These are phyloP conservation scores for Pyrenophora graminea DNA, from an alignment of 2,329 filamentous ascomycete species.

Conservation along the genomic window DNA sequence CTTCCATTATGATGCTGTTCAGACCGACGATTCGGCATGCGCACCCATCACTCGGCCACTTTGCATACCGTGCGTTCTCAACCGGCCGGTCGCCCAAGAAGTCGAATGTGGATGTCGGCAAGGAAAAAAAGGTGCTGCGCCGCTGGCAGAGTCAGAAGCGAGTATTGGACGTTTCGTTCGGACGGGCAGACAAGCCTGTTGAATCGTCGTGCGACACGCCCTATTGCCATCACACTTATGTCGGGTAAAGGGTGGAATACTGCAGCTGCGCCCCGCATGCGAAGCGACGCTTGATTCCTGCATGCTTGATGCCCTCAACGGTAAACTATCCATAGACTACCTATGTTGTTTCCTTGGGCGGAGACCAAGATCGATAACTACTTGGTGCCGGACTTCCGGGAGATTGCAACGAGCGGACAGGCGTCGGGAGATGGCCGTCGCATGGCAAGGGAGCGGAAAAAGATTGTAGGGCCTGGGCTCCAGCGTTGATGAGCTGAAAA, in stretches of 20 bases:
- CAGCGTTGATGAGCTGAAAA: constrained; percentile 5
- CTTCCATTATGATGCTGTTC: constrained; percentile 4
- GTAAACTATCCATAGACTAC: background rate
- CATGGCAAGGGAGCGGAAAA: constrained; percentile 1
- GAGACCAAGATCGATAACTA: background rate
- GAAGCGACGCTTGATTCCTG: no score
- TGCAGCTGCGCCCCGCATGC: constrained; percentile 7
- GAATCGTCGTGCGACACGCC: constrained; percentile 29
- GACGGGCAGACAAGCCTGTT: constrained; percentile 20
- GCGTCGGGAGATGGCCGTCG: constrained; percentile 10
- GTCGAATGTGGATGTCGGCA: background rate
- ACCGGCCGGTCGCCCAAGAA: constrained; percentile 1
- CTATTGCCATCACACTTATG: constrained; percentile 19
- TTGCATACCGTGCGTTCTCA: background rate
- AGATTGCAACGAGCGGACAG: constrained; percentile 6
- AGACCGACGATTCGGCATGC: background rate
- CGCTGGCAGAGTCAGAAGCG: constrained; percentile 15
- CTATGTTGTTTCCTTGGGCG: background rate
- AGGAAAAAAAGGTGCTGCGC: constrained; percentile 1
- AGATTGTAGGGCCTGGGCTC: constrained; percentile 1
- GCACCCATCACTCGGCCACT: background rate
- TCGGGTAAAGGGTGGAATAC: constrained; percentile 14
- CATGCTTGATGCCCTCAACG: background rate
- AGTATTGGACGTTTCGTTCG: constrained; percentile 24
- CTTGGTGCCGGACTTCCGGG: constrained; percentile 3